A percentile compares a stretch with the other conserved stretches of the same genome.
Evolutionary conservation across 176 grass and related monocot genomes (phyloP).

Genomic region (Poa annua): DNA sequence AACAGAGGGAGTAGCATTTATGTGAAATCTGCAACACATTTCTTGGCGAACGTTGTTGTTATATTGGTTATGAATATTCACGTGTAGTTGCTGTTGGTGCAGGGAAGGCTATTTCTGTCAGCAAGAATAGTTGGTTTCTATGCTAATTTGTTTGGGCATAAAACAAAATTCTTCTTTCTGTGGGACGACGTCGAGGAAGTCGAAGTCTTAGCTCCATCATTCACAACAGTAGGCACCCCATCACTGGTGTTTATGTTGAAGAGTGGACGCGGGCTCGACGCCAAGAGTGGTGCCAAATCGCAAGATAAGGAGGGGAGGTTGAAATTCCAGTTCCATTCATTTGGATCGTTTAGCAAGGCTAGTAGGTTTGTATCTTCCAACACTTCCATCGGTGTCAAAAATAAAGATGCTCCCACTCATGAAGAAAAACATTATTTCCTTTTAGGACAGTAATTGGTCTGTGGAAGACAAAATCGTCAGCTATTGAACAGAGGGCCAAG

Average conservation of each 20-base stretch:
- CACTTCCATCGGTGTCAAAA: not conserved
- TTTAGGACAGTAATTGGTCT: constrained; percentile 71
- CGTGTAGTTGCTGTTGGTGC: constrained; percentile 25
- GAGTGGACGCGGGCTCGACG: constrained; percentile 69
- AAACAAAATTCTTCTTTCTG: constrained; percentile 94
- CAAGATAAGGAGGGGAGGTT: constrained; percentile 85
- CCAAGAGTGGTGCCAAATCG: constrained; percentile 64
- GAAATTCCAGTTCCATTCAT: constrained; percentile 92
- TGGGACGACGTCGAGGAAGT: constrained; percentile 90
- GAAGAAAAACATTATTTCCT: not conserved
- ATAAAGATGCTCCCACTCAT: not conserved
- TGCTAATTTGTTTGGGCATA: constrained; percentile 82
- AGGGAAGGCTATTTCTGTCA: constrained; percentile 85
- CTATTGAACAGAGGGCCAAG: constrained; percentile 58
- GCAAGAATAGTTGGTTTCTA: constrained; percentile 86
- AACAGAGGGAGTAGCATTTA: not conserved
- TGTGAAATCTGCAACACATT: not conserved
- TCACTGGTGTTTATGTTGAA: constrained; percentile 64
- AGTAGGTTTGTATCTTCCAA: constrained; percentile 51
- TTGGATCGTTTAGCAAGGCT: constrained; percentile 73
- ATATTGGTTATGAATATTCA: constrained; percentile 1
- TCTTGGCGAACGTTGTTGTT: not conserved
- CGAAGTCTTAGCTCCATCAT: constrained; percentile 67
- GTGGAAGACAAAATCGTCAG: constrained; percentile 73
- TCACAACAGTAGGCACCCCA: constrained; percentile 66